Conservation (phyloP, 176 grass and related monocot genomes). For the Carex kokanica region DNA sequence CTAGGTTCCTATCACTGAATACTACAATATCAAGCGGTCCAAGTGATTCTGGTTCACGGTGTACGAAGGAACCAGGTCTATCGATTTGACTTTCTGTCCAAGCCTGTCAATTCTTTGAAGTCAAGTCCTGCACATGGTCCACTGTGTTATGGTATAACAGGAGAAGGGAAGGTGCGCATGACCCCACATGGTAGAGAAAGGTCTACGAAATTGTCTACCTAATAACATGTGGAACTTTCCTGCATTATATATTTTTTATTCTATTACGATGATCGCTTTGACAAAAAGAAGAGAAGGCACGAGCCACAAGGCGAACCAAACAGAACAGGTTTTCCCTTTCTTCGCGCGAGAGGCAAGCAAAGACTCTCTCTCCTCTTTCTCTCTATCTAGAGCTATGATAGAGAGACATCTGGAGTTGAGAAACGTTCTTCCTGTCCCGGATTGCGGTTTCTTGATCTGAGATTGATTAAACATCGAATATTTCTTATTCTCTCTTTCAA, state of each 20-base stretch:
- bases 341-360: slow-evolving; percentile 23
- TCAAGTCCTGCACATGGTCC: not conserved
- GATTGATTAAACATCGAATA: not conserved
- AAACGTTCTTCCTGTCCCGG: not conserved
- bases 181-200: not conserved
- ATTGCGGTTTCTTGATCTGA: not conserved
- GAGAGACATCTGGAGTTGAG: not conserved
- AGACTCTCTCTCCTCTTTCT: not conserved
- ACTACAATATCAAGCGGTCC: not conserved
- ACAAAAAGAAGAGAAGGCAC: not conserved
- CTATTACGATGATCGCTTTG: not conserved
- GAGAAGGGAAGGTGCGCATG: not conserved
- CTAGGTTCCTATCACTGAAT: not conserved
- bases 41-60: not conserved
- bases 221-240: not conserved
- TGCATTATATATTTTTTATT: not conserved
- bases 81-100: not conserved
- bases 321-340: slow-evolving; percentile 12
- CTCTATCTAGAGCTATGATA: not conserved
- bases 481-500: not conserved
- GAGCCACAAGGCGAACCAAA: not conserved
- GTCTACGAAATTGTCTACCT: not conserved
- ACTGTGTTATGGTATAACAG: not conserved
- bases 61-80: not conserved
- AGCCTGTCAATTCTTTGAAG: not conserved